These are phyloP conservation scores for Eutrema yunnanense DNA, from an alignment of 345 rosid species.

Conservation along the genomic window DNA sequence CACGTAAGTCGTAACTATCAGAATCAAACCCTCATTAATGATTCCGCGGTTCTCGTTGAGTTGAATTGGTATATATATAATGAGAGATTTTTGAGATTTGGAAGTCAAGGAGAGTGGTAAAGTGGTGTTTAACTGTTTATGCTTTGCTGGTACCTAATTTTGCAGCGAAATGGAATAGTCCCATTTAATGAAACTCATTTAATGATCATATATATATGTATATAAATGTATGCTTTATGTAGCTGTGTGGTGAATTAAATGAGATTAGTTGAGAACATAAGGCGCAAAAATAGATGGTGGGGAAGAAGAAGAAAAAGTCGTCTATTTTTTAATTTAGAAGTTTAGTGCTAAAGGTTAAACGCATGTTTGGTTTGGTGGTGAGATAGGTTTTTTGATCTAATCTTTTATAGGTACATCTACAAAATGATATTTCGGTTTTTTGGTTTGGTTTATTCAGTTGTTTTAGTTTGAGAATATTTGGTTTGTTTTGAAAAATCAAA, in stretches of 20 bases:
- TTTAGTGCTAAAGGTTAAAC: neutral
- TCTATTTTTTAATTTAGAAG: neutral
- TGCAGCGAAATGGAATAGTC: constrained; percentile 38
- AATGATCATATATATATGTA: constrained; percentile 24
- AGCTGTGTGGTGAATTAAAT: constrained; percentile 49
- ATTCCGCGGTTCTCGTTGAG: constrained; percentile 30
- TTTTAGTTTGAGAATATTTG: neutral
- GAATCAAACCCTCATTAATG: constrained; percentile 19
- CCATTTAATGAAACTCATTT: constrained; percentile 34
- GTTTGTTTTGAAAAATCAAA: constrained; percentile 1
- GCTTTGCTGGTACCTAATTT: constrained; percentile 49
- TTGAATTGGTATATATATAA: neutral
- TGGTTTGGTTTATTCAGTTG: neutral
- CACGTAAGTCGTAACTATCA: neutral
- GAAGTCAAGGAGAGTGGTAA: constrained; percentile 33
- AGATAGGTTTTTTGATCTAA: constrained; percentile 6
- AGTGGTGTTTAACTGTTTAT: neutral
- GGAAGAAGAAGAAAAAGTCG: constrained; percentile 9
- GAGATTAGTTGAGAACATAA: constrained; percentile 64
- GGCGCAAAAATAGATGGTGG: constrained; percentile 27
- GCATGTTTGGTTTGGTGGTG: constrained; percentile 14
- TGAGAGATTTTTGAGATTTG: constrained; percentile 20
- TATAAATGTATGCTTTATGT: neutral
- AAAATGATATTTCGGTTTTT: neutral
- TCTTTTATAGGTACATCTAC: constrained; percentile 20